These are phyloP conservation scores for Erucastrum elatum DNA, from an alignment of 345 rosid species.

Conservation along the genomic window DNA sequence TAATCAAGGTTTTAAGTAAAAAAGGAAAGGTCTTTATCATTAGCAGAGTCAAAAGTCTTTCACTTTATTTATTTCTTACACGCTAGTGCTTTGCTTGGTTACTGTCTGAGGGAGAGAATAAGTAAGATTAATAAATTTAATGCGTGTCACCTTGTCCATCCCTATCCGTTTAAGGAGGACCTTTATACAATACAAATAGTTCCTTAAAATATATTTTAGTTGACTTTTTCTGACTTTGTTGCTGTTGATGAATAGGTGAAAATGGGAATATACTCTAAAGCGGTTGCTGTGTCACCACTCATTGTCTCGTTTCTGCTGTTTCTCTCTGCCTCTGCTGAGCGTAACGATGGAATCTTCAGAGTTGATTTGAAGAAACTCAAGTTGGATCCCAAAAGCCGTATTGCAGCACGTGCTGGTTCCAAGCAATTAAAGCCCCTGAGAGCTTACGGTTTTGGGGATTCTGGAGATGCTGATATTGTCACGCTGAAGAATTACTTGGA, in stretches of 20 bases:
- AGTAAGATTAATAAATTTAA: neutral
- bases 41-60: neutral
- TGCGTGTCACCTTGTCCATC: slow-evolving; percentile 14
- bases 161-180: slow-evolving; percentile 15
- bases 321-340: slow-evolving; percentile 40
- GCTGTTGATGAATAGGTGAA: slow-evolving; percentile 41
- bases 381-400: slow-evolving; percentile 54
- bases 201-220: neutral
- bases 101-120: slow-evolving; percentile 7
- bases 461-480: slow-evolving; percentile 57
- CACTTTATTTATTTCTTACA: slow-evolving; percentile 4
- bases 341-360: slow-evolving; percentile 59
- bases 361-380: slow-evolving; percentile 71
- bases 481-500: slow-evolving; percentile 69
- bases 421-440: slow-evolving; percentile 47
- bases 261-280: slow-evolving; percentile 50
- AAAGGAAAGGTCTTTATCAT: neutral
- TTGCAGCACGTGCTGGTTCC: slow-evolving; percentile 61
- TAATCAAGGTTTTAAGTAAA: neutral
- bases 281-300: slow-evolving; percentile 40
- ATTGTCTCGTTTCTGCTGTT: slow-evolving; percentile 49
- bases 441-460: slow-evolving; percentile 43
- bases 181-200: neutral
- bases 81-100: slow-evolving; percentile 16
- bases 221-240: slow-evolving; percentile 17